A percentile compares a stretch with the other conserved stretches of the same genome.
phyloP scores from a whole-genome alignment of 306 rosid species.

The Vigna mungo region DNA sequence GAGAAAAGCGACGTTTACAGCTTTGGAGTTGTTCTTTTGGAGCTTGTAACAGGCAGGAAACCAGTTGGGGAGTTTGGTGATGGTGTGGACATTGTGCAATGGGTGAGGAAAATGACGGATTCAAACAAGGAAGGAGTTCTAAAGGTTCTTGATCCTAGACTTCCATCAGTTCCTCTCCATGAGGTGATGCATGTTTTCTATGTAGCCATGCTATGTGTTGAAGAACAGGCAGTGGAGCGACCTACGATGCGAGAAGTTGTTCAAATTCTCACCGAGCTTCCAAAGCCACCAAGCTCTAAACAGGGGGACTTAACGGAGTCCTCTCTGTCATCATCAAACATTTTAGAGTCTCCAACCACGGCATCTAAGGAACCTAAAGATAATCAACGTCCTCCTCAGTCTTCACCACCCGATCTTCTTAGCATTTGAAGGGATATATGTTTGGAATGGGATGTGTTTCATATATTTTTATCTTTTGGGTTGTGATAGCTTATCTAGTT shows the following conservation, averaged over 20 bases:
- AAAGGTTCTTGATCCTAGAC: slow-evolving; percentile 57
- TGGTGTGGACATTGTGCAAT: slow-evolving; percentile 90
- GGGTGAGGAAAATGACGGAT: slow-evolving; percentile 70
- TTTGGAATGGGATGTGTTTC: slow-evolving; percentile 45
- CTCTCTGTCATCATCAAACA: slow-evolving; percentile 51
- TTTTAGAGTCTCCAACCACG: slow-evolving; percentile 58
- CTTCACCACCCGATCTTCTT: slow-evolving; percentile 87
- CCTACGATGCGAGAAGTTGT: slow-evolving; percentile 95
- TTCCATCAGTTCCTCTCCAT: slow-evolving; percentile 58
- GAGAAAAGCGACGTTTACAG: slow-evolving; percentile 95
- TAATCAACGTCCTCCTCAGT: slow-evolving; percentile 54
- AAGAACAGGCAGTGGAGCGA: slow-evolving; percentile 73
- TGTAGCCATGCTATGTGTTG: slow-evolving; percentile 86
- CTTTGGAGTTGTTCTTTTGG: slow-evolving; percentile 82
- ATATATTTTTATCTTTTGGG: slow-evolving; percentile 47
- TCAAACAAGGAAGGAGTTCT: slow-evolving; percentile 60
- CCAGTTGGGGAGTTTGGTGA: slow-evolving; percentile 94
- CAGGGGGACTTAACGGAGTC: slow-evolving; percentile 60
- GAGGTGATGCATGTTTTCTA: slow-evolving; percentile 76
- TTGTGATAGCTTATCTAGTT: slow-evolving; percentile 46
- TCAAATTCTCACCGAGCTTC: slow-evolving; percentile 80
- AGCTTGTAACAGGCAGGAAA: slow-evolving; percentile 78
- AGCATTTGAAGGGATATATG: slow-evolving; percentile 67
- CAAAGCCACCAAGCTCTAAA: slow-evolving; percentile 67
- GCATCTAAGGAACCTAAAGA: slow-evolving; percentile 58